phyloP scores from a whole-genome alignment of 139 green algal species.

The Prasinococcaceae sp. region DNA sequence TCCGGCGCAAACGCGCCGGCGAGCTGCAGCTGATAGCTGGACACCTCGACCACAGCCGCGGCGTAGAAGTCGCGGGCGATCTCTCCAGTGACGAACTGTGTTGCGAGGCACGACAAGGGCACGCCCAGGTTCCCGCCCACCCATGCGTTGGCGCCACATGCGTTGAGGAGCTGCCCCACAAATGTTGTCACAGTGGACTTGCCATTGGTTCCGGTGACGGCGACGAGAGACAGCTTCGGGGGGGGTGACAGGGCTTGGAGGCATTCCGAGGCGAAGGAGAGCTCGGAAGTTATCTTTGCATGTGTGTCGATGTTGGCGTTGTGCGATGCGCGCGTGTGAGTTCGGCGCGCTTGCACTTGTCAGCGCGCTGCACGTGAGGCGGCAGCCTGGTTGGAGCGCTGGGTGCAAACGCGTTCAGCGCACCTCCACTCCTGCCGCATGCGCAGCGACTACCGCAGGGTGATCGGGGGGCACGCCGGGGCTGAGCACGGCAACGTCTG shows the following conservation, averaged over 20 bases:
- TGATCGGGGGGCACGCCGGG: slow-evolving; percentile 22
- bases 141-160: slow-evolving; percentile 8
- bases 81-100: too few species aligned
- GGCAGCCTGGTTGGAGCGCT: neutral
- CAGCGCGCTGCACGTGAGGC: neutral
- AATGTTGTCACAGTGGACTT: slow-evolving; percentile 38
- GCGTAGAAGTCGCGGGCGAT: neutral
- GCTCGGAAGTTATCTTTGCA: slow-evolving; percentile 15
- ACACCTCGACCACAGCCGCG: slow-evolving; percentile 32
- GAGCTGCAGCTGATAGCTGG: slow-evolving; percentile 34
- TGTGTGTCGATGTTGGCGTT: neutral
- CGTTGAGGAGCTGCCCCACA: slow-evolving; percentile 17
- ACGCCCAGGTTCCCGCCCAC: slow-evolving; percentile 28
- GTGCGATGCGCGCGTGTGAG: neutral
- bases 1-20: slow-evolving; percentile 14
- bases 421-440: neutral
- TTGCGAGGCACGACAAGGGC: slow-evolving; percentile 16
- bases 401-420: neutral
- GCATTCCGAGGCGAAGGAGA: slow-evolving; percentile 23
- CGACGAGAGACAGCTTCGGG: slow-evolving; percentile 13
- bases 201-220: slow-evolving; percentile 35
- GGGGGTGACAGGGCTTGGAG: slow-evolving; percentile 12
- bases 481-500: slow-evolving; percentile 22
- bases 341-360: neutral
- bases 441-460: slow-evolving; percentile 6